Evolutionary conservation across 345 rosid species (phyloP), one percentile per base, ranked within the genome.

Genomic region (Aurinia saxatilis): DNA sequence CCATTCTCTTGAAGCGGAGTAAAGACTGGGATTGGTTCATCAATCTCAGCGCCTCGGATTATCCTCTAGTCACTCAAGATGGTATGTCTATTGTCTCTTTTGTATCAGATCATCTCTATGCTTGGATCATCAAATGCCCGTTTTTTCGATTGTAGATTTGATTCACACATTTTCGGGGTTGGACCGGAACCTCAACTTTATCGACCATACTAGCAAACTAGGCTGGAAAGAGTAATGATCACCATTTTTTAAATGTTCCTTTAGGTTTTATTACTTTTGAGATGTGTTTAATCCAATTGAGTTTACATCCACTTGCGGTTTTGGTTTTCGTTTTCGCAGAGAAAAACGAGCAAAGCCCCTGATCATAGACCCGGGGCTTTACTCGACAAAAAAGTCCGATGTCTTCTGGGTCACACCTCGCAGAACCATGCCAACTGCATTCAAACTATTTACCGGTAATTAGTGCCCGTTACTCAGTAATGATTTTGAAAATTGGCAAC

Each of bases 291-390:
- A 19, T 31, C 35, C 10, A 38, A 46, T 21, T 50, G 41, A 63
- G 59, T 18, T 34, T 10, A 35, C 44, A 2, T 5, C 10, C 0
- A 36, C 27, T 12, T 46, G 17, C 5, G 9, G 6, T 17, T 17
- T 9, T 57, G 48, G 66, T 29, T 35, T 65, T 40, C 38, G 66
- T 29, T 35, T 65, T 40, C 38, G 60, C 80, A 95, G 97, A 78
- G 95, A 90, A 0, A 88, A 88, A 59, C 83, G 97, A 21, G 99
- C 96, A 34, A 87, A 79, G 95, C 99, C 99, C 13, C 75, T 95
- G 86, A 88, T 95, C 58, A 54, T 95, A 55, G 99, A 95, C 63
- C 99, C 99, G 25, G 99, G 99, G 50, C 93, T 95, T 19, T 95
- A 90, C 72, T 74, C 69, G 16, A 60, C 79, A 10, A 79, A 69